phyloP scores from a whole-genome alignment of 306 rosid species.

The Argentina anserina region DNA sequence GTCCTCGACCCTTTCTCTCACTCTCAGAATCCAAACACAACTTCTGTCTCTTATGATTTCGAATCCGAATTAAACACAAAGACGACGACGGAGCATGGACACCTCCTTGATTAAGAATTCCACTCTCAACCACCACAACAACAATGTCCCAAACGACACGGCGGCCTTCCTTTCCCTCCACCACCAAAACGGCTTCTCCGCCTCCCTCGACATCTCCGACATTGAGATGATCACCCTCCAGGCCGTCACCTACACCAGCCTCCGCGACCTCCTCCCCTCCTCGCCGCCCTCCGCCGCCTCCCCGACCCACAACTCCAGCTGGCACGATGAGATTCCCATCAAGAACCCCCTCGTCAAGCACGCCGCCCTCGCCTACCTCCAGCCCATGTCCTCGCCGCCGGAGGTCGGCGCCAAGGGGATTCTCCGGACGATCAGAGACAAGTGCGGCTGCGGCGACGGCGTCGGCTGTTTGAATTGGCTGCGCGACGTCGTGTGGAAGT shows the following conservation, averaged over 20 bases:
- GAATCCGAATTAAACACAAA: not conserved
- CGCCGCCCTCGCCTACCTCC: slow-evolving; percentile 71
- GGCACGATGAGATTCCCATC: slow-evolving; percentile 53
- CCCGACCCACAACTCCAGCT: slow-evolving; percentile 30
- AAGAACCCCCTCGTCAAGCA: slow-evolving; percentile 62
- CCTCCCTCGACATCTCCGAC: slow-evolving; percentile 14
- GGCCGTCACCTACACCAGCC: slow-evolving; percentile 44
- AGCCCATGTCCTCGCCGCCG: slow-evolving; percentile 42
- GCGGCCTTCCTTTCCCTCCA: slow-evolving; percentile 16
- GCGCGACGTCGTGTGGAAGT: slow-evolving; percentile 19
- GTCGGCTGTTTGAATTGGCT: slow-evolving; percentile 42
- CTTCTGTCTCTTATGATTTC: not conserved
- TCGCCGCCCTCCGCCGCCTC: slow-evolving; percentile 17
- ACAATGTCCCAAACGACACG: not conserved
- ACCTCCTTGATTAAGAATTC: not conserved
- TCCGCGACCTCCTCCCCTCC: slow-evolving; percentile 44
- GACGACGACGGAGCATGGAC: slow-evolving; percentile 7
- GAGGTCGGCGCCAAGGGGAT: slow-evolving; percentile 16
- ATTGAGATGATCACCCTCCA: slow-evolving; percentile 33
- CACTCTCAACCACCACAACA: not conserved
- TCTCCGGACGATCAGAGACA: slow-evolving; percentile 15
- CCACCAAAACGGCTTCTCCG: slow-evolving; percentile 11
- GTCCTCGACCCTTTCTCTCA: slow-evolving; percentile 17
- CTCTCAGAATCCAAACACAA: slow-evolving; percentile 1
- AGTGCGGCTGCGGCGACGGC: slow-evolving; percentile 17